A percentile compares a stretch with the other conserved stretches of the same genome.
Evolutionary conservation across 345 rosid genomes (phyloP).

Genomic region (Populus tremula): DNA sequence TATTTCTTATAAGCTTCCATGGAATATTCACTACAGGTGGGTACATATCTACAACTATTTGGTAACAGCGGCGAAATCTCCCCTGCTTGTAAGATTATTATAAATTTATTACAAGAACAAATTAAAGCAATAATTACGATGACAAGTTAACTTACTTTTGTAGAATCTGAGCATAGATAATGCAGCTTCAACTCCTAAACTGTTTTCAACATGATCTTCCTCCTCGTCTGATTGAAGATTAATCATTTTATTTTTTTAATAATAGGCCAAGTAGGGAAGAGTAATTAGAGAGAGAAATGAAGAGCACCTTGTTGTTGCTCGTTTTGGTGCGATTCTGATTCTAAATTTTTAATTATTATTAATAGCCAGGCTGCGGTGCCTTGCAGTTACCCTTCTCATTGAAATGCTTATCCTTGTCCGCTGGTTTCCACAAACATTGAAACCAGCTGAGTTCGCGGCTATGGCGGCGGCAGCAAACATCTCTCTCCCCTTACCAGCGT

Average conservation of each 20-base stretch:
- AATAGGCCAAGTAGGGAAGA: background rate
- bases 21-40: conserved; percentile 89
- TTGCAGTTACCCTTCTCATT: conserved; percentile 10
- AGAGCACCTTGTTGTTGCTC: conserved; percentile 39
- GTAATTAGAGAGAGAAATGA: background rate
- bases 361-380: conserved; percentile 26
- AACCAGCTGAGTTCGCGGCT: too few species aligned
- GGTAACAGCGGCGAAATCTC: conserved; percentile 84
- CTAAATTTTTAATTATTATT: conserved; percentile 5
- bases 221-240: conserved; percentile 36
- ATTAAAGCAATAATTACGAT: background rate
- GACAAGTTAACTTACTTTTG: conserved; percentile 57
- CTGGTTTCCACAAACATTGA: too few species aligned
- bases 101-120: background rate
- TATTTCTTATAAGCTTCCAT: conserved; percentile 93
- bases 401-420: conserved; percentile 7
- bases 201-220: conserved; percentile 17
- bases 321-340: conserved; percentile 30
- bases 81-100: conserved; percentile 38
- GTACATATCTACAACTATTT: conserved; percentile 75
- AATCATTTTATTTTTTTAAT: background rate
- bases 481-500: too few species aligned
- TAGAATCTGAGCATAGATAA: conserved; percentile 70
- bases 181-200: conserved; percentile 76
- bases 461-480: too few species aligned